Percentiles rank a stretch among this genome's conserved stretches.
Conservation (phyloP, 2,329 filamentous ascomycete genomes). For the Ambrosiella beaveri region DNA sequence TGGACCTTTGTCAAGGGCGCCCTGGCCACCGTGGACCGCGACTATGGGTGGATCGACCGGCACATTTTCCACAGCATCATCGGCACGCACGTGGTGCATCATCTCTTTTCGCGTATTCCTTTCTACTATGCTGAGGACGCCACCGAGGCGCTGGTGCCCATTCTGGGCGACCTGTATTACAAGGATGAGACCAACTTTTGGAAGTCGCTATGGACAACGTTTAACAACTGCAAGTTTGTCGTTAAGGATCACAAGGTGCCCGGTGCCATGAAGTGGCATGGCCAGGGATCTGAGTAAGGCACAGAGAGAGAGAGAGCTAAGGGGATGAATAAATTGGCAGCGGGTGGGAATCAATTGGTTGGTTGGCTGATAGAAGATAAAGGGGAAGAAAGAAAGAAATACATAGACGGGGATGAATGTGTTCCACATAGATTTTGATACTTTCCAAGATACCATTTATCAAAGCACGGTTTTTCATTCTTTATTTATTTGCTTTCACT, state of each 20-base stretch:
- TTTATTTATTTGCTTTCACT: no score
- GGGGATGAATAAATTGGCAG: not conserved
- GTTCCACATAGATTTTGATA: not conserved
- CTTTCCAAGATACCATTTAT: not conserved
- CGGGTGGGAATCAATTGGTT: not conserved
- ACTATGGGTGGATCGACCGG: conserved; percentile 46
- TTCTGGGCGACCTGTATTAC: conserved; percentile 39
- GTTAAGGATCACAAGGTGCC: conserved; percentile 17
- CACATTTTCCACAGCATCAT: conserved; percentile 51
- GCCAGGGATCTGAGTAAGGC: not conserved
- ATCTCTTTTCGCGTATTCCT: conserved; percentile 31
- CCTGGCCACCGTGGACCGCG: conserved; percentile 44
- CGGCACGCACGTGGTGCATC: conserved; percentile 46
- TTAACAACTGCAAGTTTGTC: conserved; percentile 31
- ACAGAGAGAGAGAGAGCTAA: no score
- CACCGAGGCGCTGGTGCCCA: conserved; percentile 36
- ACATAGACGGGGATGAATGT: not conserved
- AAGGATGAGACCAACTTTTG: conserved; percentile 26
- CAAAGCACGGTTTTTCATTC: not conserved
- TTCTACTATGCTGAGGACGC: conserved; percentile 40
- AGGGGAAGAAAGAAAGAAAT: not conserved
- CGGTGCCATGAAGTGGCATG: conserved; percentile 14
- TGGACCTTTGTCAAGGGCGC: conserved; percentile 49
- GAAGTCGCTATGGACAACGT: conserved; percentile 28
- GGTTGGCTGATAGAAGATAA: not conserved